Percentiles rank a stretch among this genome's conserved stretches.
These are phyloP conservation scores for Coemansia sp. DNA, from an alignment of 192 early-diverging fungal genomes.

Conservation along the genomic window DNA sequence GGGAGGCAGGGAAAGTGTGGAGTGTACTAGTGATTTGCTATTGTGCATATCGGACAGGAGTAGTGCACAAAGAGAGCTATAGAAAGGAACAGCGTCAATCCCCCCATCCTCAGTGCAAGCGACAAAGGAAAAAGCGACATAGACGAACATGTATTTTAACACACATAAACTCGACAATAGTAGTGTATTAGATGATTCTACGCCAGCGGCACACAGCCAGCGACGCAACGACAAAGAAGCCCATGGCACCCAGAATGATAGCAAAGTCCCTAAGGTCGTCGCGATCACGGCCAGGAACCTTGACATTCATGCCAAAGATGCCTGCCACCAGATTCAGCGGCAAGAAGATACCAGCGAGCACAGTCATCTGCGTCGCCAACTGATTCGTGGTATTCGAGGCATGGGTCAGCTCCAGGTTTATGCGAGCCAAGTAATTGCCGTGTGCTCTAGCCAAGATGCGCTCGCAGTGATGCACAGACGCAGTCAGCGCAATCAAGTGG, in stretches of 20 bases:
- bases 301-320: constrained; percentile 62
- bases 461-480: constrained; percentile 69
- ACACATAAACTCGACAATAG: neutral
- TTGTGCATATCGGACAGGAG: neutral
- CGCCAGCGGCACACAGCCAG: constrained; percentile 47
- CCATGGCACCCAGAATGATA: constrained; percentile 36
- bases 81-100: neutral
- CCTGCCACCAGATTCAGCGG: constrained; percentile 89
- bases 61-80: neutral
- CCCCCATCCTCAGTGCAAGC: neutral
- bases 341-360: constrained; percentile 82
- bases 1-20: neutral
- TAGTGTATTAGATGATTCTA: constrained; percentile 33
- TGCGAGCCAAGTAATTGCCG: constrained; percentile 70
- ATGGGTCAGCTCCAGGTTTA: constrained; percentile 67
- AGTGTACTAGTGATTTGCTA: constrained; percentile 1
- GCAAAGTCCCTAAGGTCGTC: constrained; percentile 34
- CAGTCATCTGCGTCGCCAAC: constrained; percentile 81
- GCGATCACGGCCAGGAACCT: constrained; percentile 41
- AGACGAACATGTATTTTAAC: no score
- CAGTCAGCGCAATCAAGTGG: constrained; percentile 69
- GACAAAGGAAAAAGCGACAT: neutral
- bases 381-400: constrained; percentile 77
- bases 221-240: constrained; percentile 35
- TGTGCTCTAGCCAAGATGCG: constrained; percentile 68